Conservation (phyloP, 352 stramenopile species). For the Aphanomyces astaci region DNA sequence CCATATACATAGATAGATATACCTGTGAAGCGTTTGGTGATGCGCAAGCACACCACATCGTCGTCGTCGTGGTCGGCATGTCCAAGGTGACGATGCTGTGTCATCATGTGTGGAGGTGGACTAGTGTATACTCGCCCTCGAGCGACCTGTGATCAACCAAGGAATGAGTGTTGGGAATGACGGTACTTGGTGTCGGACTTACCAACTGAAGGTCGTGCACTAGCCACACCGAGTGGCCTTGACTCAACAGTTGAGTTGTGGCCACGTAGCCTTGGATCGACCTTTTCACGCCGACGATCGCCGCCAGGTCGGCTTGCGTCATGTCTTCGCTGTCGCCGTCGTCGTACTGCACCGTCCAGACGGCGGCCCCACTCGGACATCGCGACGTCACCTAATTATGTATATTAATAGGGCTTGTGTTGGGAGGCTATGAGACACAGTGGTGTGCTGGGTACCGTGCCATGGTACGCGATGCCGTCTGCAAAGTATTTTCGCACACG, state of each 20-base stretch:
- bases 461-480: constrained; percentile 12
- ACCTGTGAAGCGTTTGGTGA: constrained; percentile 14
- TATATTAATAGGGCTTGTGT: not conserved
- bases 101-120: not conserved
- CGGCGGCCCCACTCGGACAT: not conserved
- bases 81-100: no score
- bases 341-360: constrained; percentile 15
- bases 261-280: constrained; percentile 10
- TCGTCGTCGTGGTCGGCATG: no score
- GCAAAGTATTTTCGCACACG: constrained; percentile 5
- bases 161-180: not conserved
- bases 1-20: not conserved
- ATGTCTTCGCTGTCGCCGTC: constrained; percentile 23
- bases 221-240: constrained; percentile 16
- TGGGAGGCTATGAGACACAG: not conserved
- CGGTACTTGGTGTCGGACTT: not conserved
- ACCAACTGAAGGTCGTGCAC: constrained; percentile 10
- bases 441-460: no score
- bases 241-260: not conserved
- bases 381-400: not conserved
- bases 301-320: not conserved
- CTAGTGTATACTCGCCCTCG: not conserved
- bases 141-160: constrained; percentile 5
- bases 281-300: constrained; percentile 6
- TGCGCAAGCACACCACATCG: not conserved